Conservation (phyloP, 768 basidiomycete genomes). For the Paxillus ammoniavirescens region DNA sequence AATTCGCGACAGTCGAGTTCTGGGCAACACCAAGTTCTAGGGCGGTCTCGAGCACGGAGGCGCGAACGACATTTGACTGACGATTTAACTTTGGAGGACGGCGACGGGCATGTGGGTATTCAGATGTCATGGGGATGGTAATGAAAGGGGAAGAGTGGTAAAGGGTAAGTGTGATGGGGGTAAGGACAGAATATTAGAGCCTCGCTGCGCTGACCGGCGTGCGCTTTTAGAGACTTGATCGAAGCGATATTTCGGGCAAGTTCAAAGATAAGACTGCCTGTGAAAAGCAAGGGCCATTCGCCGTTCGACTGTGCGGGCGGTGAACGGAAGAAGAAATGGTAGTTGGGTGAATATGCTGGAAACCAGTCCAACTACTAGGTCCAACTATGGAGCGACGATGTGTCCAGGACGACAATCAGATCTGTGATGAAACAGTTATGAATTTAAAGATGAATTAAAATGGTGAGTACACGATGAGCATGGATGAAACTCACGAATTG, state of each 20-base stretch:
- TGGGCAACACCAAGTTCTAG: constrained; percentile 63
- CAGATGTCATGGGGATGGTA: constrained; percentile 18
- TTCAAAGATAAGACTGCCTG: constrained; percentile 9
- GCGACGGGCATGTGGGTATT: constrained; percentile 21
- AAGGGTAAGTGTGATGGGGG: constrained; percentile 3
- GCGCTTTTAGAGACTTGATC: constrained; percentile 11
- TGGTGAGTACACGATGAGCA: not conserved
- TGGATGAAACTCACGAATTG: not conserved
- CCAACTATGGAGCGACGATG: not conserved
- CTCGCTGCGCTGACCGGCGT: not conserved
- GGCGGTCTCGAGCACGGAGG: constrained; percentile 73
- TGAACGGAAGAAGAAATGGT: constrained; percentile 2
- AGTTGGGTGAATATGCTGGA: constrained; percentile 6
- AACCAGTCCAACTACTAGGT: constrained; percentile 20
- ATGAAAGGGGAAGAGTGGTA: constrained; percentile 18
- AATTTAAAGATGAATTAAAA: not conserved
- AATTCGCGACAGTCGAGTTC: constrained; percentile 59
- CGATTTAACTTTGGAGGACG: constrained; percentile 36
- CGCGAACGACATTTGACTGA: constrained; percentile 59
- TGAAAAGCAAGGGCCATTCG: constrained; percentile 22
- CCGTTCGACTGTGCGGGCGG: constrained; percentile 8
- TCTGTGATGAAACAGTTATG: not conserved
- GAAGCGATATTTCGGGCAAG: constrained; percentile 5
- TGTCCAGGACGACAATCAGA: constrained; percentile 1
- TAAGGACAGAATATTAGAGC: constrained; percentile 1